Percentiles rank a stretch among this genome's conserved stretches.
phyloP scores from a whole-genome alignment of 1,284 basidiomycete genomes.

The Trichosporon ovoides region DNA sequence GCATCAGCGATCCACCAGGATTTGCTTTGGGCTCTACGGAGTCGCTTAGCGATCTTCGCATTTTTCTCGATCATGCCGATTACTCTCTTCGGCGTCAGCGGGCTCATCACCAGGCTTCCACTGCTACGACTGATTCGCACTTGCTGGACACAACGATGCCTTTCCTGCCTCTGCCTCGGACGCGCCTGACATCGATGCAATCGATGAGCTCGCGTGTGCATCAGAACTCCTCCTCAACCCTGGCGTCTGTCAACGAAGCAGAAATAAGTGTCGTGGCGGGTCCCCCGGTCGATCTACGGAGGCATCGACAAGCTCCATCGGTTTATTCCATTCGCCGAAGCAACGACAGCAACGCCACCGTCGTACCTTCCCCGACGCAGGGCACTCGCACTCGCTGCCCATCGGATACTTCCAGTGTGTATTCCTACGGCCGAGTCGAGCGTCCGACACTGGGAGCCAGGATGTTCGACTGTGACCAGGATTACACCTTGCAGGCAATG shows the following conservation, averaged over 20 bases:
- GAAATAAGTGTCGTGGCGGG: not conserved
- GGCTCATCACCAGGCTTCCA: not conserved
- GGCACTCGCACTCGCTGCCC: not conserved
- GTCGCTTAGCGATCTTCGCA: not conserved
- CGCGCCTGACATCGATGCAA: not conserved
- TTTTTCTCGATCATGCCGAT: not conserved
- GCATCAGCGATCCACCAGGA: not conserved
- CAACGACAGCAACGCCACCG: not conserved
- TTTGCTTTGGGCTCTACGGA: not conserved
- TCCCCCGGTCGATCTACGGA: not conserved
- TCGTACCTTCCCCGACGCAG: not conserved
- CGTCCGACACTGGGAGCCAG: constrained; percentile 2
- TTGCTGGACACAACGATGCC: not conserved
- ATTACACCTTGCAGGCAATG: not conserved
- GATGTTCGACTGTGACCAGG: not conserved
- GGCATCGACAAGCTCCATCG: not conserved
- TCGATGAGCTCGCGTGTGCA: not conserved
- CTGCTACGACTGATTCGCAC: not conserved
- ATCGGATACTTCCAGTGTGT: not conserved
- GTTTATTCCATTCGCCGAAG: not conserved
- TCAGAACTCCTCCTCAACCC: not conserved
- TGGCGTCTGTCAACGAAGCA: not conserved
- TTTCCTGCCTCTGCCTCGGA: not conserved
- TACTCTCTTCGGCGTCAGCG: not conserved
- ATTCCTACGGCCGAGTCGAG: not conserved